A percentile compares a stretch with the other conserved stretches of the same genome.
Evolutionary conservation across 108 stramenopile species (phyloP).

Genomic region (Skeletonema menzelii): DNA sequence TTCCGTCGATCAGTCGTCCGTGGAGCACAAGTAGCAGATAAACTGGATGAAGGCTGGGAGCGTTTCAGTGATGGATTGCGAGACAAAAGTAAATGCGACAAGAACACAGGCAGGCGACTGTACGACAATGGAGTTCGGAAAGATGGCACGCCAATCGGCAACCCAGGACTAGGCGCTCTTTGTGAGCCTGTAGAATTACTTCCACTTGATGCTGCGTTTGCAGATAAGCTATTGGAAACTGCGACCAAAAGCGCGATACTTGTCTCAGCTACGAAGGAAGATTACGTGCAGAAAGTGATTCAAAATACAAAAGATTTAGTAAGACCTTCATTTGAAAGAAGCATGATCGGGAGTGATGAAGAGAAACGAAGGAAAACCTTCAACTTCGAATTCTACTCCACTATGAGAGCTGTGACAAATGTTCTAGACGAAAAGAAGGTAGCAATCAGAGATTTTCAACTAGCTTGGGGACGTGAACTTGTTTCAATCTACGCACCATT

Average conservation of each 20-base stretch:
- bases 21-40: slow-evolving; percentile 54
- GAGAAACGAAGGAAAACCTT: slow-evolving; percentile 37
- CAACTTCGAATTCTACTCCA: slow-evolving; percentile 51
- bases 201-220: slow-evolving; percentile 27
- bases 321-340: slow-evolving; percentile 54
- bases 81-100: slow-evolving; percentile 59
- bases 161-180: slow-evolving; percentile 57
- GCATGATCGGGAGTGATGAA: slow-evolving; percentile 27
- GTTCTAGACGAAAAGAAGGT: slow-evolving; percentile 25
- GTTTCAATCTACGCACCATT: slow-evolving; percentile 30
- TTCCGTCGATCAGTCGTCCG: slow-evolving; percentile 44
- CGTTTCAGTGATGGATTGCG: slow-evolving; percentile 43
- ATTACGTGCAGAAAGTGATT: slow-evolving; percentile 20
- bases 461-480: slow-evolving; percentile 48
- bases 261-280: slow-evolving; percentile 5
- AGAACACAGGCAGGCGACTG: slow-evolving; percentile 46
- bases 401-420: slow-evolving; percentile 46
- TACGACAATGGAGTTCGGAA: slow-evolving; percentile 63
- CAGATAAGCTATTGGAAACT: slow-evolving; percentile 22
- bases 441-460: slow-evolving; percentile 39
- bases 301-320: slow-evolving; percentile 44
- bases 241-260: slow-evolving; percentile 29
- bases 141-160: slow-evolving; percentile 62
- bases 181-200: slow-evolving; percentile 46
- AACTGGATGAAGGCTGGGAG: slow-evolving; percentile 59